Evolutionary conservation across 179 eudicot genomes (phyloP), one percentile per base, ranked within the genome.

Genomic region (Spergularia azorica): DNA sequence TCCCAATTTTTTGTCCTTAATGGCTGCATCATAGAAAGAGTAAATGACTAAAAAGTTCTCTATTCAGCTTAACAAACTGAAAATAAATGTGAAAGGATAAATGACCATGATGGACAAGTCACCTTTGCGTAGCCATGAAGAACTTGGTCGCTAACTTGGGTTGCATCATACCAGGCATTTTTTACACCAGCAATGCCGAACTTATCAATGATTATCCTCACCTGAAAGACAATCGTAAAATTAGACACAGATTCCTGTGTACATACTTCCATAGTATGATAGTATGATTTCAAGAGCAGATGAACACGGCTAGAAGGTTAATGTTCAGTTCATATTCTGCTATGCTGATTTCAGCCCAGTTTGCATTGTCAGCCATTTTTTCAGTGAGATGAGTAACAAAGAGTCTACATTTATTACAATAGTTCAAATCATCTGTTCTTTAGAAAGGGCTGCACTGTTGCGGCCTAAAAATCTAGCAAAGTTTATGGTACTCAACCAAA

Each of bases 81-180:
- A 32, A 26, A 48, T 13, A 38, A n/a, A 63, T 43, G 48, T 43
- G 4, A 36, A 43, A n/a, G 11, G 7, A 26, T n/a, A 56, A 76
- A 63, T 54, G 26, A 79, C 75, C 70, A 26, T n/a, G 72, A 70
- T 39, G 48, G 11, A 32, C 9, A 39, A 70, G 56, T 81, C 73
- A 94, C 98, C 96, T 90, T 94, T 70, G 94, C 90, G 76, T 94
- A 94, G 79, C 94, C 97, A 8, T 86, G 72, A 56, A 94, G 79
- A 69, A 85, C 80, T 75, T 89, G 84, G 73, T 94, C 94, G 58
- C 90, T 81, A 75, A 90, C 86, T 86, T 86, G 88, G 60, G 61
- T 89, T 73, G 88, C 83, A 84, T 94, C 96, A 82, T 86, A 86
- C 97, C 97, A 94, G 1, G 98, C 84, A 78, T 82, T 84, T 67